Conservation (phyloP, 106 monocot species). For the Dioscorea zingiberensis region DNA sequence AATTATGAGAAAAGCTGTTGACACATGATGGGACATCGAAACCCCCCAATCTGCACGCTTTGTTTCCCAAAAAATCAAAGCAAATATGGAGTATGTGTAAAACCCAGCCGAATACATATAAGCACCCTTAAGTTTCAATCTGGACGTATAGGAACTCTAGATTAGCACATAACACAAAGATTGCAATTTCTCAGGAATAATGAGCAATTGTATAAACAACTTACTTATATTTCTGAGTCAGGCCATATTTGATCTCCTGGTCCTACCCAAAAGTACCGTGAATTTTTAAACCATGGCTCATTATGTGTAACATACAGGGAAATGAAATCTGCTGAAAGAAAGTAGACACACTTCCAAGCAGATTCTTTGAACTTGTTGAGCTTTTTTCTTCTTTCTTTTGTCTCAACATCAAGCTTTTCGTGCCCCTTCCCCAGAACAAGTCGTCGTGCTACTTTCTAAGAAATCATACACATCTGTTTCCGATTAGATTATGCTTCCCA, state of each 20-base stretch:
- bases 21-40: conserved; percentile 89
- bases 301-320: conserved; percentile 69
- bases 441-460: conserved; percentile 47
- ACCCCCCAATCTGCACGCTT: conserved; percentile 82
- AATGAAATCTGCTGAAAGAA: conserved; percentile 63
- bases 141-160: conserved; percentile 16
- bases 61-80: conserved; percentile 95
- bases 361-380: conserved; percentile 92
- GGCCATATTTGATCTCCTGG: conserved; percentile 92
- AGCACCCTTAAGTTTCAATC: conserved; percentile 70
- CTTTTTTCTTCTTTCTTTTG: conserved; percentile 51
- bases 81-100: conserved; percentile 90
- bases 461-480: conserved; percentile 9
- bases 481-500: background rate
- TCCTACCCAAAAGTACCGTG: conserved; percentile 81
- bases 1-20: conserved; percentile 64
- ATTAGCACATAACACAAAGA: background rate
- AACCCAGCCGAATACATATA: conserved; percentile 93
- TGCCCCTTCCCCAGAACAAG: conserved; percentile 45
- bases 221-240: conserved; percentile 81
- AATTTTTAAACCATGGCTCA: conserved; percentile 86
- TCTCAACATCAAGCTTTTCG: conserved; percentile 38
- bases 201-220: background rate
- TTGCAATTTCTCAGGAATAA: background rate
- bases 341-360: conserved; percentile 88